phyloP scores from a whole-genome alignment of 257 asterid genomes.

The Penstemon davidsonii region DNA sequence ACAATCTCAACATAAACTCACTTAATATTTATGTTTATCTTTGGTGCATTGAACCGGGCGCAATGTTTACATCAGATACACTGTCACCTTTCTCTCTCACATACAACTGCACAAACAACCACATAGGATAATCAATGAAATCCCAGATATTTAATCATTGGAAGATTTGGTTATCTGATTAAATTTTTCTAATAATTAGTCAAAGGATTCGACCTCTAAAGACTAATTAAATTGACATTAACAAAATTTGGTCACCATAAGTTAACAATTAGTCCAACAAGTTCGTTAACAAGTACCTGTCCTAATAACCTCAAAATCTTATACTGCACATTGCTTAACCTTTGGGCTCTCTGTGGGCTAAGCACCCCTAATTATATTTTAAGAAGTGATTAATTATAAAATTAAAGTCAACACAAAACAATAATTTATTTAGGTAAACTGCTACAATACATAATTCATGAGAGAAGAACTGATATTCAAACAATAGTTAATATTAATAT shows the following conservation, averaged over 20 bases:
- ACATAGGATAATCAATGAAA: not conserved
- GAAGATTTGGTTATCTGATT: conserved; percentile 5
- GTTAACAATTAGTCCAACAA: conserved; percentile 17
- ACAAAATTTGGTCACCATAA: conserved; percentile 22
- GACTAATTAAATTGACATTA: conserved; percentile 10
- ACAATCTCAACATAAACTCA: not conserved
- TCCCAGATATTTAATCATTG: not conserved
- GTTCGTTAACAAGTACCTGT: conserved; percentile 32
- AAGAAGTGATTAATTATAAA: conserved; percentile 11
- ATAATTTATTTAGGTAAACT: not conserved
- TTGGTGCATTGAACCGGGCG: too few relatives aligned
- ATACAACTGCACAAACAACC: conserved; percentile 7
- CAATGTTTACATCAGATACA: not conserved
- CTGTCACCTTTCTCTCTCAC: too few relatives aligned
- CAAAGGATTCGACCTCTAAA: conserved; percentile 6
- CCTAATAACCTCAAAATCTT: conserved; percentile 22
- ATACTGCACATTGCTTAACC: conserved; percentile 24
- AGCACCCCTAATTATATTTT: conserved; percentile 20
- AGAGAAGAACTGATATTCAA: not conserved
- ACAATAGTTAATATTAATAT: not conserved
- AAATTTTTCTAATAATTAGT: conserved; percentile 5
- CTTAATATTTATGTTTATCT: too few relatives aligned
- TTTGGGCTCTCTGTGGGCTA: conserved; percentile 31
- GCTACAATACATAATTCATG: not conserved
- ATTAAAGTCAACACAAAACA: conserved; percentile 18